Percentiles rank a stretch among this genome's conserved stretches.
Evolutionary conservation across 2,329 filamentous ascomycete species (phyloP).

Genomic region (Pseudogymnoascus sp.): DNA sequence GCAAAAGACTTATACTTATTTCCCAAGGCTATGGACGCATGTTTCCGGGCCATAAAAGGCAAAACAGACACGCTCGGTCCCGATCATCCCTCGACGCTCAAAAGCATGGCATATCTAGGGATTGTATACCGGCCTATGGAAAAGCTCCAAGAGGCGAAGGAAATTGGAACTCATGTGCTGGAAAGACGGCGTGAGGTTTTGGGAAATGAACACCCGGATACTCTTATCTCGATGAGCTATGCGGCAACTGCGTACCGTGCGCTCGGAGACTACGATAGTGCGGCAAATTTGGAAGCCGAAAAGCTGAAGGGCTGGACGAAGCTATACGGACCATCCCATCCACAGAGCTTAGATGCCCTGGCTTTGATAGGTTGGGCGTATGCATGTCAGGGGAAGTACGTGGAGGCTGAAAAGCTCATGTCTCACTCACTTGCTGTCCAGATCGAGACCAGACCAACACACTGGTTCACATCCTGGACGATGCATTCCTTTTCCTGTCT

Average conservation of each 20-base stretch:
- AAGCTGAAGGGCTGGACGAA: not conserved
- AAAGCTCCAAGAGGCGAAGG: not conserved
- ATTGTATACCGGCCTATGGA: not conserved
- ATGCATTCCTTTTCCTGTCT: not conserved
- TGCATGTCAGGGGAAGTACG: not conserved
- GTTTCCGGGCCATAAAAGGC: not conserved
- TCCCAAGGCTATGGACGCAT: not conserved
- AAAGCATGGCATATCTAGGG: not conserved
- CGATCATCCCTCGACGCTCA: constrained; percentile 2
- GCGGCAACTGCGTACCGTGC: not conserved
- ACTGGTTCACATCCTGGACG: not conserved
- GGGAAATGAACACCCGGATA: constrained; percentile 13
- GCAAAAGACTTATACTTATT: not conserved
- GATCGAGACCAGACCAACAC: not conserved
- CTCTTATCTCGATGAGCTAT: constrained; percentile 13
- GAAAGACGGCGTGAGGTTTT: constrained; percentile 8
- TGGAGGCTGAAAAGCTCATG: not conserved
- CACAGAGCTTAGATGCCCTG: not conserved
- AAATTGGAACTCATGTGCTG: not conserved
- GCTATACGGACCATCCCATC: not conserved
- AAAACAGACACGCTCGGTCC: constrained; percentile 1
- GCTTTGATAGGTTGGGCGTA: not conserved
- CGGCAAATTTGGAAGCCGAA: not conserved
- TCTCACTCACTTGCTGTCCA: not conserved
- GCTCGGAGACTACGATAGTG: not conserved